Evolutionary conservation across 208 protist genomes (phyloP).

Genomic region (Trypanosoma cruzi): DNA sequence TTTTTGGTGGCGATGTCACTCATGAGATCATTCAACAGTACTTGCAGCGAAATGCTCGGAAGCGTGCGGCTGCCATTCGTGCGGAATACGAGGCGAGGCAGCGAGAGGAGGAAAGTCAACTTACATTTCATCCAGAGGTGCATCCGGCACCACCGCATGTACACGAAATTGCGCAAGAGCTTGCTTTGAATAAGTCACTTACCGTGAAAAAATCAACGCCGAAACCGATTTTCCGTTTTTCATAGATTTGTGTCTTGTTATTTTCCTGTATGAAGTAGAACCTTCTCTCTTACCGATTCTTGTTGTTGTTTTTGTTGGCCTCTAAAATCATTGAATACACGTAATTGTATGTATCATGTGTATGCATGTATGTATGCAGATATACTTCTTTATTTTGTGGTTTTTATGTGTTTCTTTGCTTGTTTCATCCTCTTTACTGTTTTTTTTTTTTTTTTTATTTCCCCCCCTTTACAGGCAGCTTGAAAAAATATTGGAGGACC

Average conservation of each 20-base stretch:
- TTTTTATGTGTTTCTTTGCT: not conserved
- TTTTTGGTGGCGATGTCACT: slow-evolving; percentile 6
- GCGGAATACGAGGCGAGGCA: not conserved
- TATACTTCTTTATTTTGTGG: not conserved
- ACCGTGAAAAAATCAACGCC: not conserved
- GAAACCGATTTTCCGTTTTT: slow-evolving; percentile 11
- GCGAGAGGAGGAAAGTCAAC: slow-evolving; percentile 10
- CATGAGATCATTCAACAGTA: slow-evolving; percentile 11
- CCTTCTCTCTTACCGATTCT: slow-evolving; percentile 11
- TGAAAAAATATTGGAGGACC: no score
- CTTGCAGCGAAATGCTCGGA: slow-evolving; percentile 10
- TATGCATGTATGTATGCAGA: slow-evolving; percentile 8
- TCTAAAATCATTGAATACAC: no score
- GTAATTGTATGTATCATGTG: no score
- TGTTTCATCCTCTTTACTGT: slow-evolving; percentile 1
- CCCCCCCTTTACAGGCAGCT: no score
- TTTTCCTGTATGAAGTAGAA: slow-evolving; percentile 1
- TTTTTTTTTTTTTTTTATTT: slow-evolving; percentile 25
- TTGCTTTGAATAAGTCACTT: slow-evolving; percentile 17
- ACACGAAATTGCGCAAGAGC: slow-evolving; percentile 25
- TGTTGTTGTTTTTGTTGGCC: not conserved
- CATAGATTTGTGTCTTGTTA: slow-evolving; percentile 10
- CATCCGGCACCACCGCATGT: slow-evolving; percentile 24
- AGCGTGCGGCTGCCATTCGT: not conserved
- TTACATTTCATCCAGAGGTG: slow-evolving; percentile 28